A percentile compares a stretch with the other conserved stretches of the same genome.
Evolutionary conservation across 306 rosid species (phyloP).

Genomic region (Ziziphus jujuba): DNA sequence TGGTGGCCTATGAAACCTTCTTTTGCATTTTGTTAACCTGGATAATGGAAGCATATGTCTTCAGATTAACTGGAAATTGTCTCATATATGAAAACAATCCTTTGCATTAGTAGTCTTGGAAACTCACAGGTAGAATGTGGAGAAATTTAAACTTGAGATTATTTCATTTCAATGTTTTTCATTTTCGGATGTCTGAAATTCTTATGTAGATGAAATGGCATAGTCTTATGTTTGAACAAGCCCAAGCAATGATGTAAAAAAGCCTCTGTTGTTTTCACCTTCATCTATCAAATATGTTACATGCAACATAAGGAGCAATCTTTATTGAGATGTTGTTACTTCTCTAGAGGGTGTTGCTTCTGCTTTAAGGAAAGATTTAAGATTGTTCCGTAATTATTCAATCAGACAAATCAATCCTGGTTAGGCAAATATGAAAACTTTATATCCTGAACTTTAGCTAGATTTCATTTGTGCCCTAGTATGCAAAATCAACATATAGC

Average conservation of each 20-base stretch:
- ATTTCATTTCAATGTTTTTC: too few relatives aligned
- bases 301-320: background rate
- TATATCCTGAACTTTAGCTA: too few relatives aligned
- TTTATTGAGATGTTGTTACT: background rate
- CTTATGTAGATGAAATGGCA: background rate
- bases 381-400: background rate
- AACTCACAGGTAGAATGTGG: too few relatives aligned
- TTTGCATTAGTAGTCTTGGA: too few relatives aligned
- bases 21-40: background rate
- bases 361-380: conserved; percentile 7
- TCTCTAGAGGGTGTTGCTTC: background rate
- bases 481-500: too few relatives aligned
- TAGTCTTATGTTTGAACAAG: background rate
- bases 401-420: background rate
- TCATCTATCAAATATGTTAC: background rate
- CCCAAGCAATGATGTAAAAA: background rate
- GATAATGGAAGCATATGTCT: background rate
- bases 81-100: too few relatives aligned
- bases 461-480: too few relatives aligned
- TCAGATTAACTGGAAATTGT: background rate
- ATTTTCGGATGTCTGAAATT: background rate
- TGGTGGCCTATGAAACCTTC: background rate
- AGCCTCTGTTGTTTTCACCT: background rate
- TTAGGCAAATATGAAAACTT: too few relatives aligned
- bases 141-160: too few relatives aligned